Percentiles rank a stretch among this genome's conserved stretches.
Evolutionary conservation across 2,329 filamentous ascomycete species (phyloP).

Genomic region (Fusarium sublunatum): DNA sequence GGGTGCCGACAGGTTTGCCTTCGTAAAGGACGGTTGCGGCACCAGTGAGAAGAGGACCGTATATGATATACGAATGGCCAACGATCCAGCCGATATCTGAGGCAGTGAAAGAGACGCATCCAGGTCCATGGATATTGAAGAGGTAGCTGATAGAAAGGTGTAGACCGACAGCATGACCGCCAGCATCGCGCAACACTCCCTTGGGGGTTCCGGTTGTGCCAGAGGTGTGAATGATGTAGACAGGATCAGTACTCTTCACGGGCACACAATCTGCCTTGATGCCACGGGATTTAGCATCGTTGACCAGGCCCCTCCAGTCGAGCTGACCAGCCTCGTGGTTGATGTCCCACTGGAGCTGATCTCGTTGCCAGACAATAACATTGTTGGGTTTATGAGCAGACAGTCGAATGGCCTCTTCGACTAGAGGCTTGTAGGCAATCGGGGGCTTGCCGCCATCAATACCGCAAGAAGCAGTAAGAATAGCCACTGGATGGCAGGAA

Average conservation of each 20-base stretch:
- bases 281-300: slow-evolving; percentile 74
- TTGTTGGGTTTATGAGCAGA: slow-evolving; percentile 77
- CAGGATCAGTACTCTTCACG: slow-evolving; percentile 78
- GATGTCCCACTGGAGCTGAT: slow-evolving; percentile 81
- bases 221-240: slow-evolving; percentile 94
- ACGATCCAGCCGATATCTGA: slow-evolving; percentile 89
- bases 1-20: slow-evolving; percentile 92
- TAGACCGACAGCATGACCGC: slow-evolving; percentile 87
- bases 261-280: slow-evolving; percentile 80
- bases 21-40: slow-evolving; percentile 91
- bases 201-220: slow-evolving; percentile 86
- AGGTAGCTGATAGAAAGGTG: slow-evolving; percentile 84
- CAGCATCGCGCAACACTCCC: slow-evolving; percentile 83
- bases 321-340: slow-evolving; percentile 74
- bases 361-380: slow-evolving; percentile 85
- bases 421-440: slow-evolving; percentile 79
- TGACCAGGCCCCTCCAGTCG: slow-evolving; percentile 82
- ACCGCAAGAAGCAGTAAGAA: slow-evolving; percentile 91
- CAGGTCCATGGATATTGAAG: slow-evolving; percentile 84
- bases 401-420: slow-evolving; percentile 76
- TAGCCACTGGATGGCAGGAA: slow-evolving; percentile 76
- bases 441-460: slow-evolving; percentile 88
- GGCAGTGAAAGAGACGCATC: slow-evolving; percentile 78
- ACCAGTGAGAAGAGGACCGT: slow-evolving; percentile 85
- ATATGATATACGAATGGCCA: slow-evolving; percentile 82